Evolutionary conservation across 345 rosid species (phyloP).

Genomic region (Eutrema heterophyllum): DNA sequence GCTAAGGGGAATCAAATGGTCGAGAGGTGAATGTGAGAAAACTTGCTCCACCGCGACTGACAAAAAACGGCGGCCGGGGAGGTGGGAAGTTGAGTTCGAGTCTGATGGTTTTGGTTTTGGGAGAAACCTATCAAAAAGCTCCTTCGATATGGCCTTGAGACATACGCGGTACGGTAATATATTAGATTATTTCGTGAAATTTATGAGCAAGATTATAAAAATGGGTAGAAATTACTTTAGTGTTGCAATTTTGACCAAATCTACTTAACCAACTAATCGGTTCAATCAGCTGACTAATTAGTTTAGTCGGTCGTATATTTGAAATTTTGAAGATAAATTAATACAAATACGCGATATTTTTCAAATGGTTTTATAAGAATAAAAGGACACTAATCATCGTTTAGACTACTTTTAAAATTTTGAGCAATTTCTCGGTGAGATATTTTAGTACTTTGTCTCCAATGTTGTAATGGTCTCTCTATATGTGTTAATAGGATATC

Average conservation of each 20-base stretch:
- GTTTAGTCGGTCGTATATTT: neutral
- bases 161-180: slow-evolving; percentile 61
- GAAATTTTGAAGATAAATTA: too few relatives aligned
- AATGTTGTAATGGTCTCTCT: neutral
- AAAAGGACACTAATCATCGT: neutral
- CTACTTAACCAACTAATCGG: neutral
- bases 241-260: neutral
- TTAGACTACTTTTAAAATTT: neutral
- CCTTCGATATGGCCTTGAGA: slow-evolving; percentile 77
- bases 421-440: neutral
- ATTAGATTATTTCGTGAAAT: neutral
- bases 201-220: neutral
- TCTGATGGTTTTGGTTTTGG: slow-evolving; percentile 65
- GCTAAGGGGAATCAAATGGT: slow-evolving; percentile 56
- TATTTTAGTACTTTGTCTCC: neutral
- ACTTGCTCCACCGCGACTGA: slow-evolving; percentile 53
- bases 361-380: too few relatives aligned
- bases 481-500: slow-evolving; percentile 37
- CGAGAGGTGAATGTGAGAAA: slow-evolving; percentile 69
- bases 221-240: neutral
- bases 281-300: neutral
- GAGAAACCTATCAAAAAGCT: slow-evolving; percentile 61
- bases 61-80: slow-evolving; percentile 27
- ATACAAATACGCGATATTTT: too few relatives aligned
- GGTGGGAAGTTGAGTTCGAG: slow-evolving; percentile 32